Conservation (phyloP, 2,329 filamentous ascomycete genomes). For the Gaeumannomyces tritici region DNA sequence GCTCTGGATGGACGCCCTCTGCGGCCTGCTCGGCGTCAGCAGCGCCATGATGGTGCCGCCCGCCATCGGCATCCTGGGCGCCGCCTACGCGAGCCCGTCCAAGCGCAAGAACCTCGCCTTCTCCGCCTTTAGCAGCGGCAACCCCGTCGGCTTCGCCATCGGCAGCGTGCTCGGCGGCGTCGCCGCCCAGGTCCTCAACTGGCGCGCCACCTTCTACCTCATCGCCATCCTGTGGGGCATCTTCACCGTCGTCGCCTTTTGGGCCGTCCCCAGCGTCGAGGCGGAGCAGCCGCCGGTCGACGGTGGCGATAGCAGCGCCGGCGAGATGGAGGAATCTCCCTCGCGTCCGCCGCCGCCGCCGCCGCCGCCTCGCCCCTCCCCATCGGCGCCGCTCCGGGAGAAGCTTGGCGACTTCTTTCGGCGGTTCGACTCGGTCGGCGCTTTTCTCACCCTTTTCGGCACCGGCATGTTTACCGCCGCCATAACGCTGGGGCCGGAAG, state of each 20-base stretch:
- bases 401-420: slow-evolving; percentile 31
- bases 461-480: slow-evolving; percentile 56
- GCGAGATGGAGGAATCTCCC: neutral
- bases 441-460: slow-evolving; percentile 50
- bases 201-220: slow-evolving; percentile 54
- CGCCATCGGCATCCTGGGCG: slow-evolving; percentile 54
- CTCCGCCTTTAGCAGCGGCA: slow-evolving; percentile 44
- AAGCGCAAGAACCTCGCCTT: slow-evolving; percentile 56
- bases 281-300: slow-evolving; percentile 19
- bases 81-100: slow-evolving; percentile 51
- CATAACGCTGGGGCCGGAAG: slow-evolving; percentile 45
- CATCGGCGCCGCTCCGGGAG: slow-evolving; percentile 19
- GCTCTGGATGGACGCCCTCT: slow-evolving; percentile 51
- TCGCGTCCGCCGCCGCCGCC: slow-evolving; percentile 17
- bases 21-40: slow-evolving; percentile 54
- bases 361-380: too few species aligned
- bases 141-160: slow-evolving; percentile 27
- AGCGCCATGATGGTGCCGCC: slow-evolving; percentile 54
- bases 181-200: slow-evolving; percentile 49
- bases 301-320: slow-evolving; percentile 13
- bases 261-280: slow-evolving; percentile 50
- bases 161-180: slow-evolving; percentile 51
- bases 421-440: slow-evolving; percentile 52
- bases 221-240: slow-evolving; percentile 54
- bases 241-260: slow-evolving; percentile 46